Evolutionary conservation across 306 rosid genomes (phyloP), one percentile per base, ranked within the genome.

Genomic region (Prunus salicina): DNA sequence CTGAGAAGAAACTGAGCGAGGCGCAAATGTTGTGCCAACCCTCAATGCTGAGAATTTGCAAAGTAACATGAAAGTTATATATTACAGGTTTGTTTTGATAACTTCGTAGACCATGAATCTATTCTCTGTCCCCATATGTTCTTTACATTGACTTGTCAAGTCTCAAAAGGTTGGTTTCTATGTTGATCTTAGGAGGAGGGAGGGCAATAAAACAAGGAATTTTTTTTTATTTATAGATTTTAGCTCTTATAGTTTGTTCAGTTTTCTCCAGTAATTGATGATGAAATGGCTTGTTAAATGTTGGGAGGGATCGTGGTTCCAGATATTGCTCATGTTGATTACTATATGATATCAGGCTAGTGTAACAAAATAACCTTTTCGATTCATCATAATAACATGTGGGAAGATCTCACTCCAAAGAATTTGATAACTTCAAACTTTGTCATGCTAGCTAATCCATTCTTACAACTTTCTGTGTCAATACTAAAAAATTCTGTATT

Each of bases 11-110:
- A 84, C 83, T 90, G 67, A 71, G 84, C 80, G 91, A 88, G 15
- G 86, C 83, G 6, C 74, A 63, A 81, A 84, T 79, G 96, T 87
- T 62, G 52, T 90, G 60, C 87, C 90, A 47, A 88, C 89, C 75
- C 90, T 90, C 74, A 92, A 89, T 85, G 88, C 91, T 30, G 99
- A 95, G 86, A 92, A 89, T 84, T 75, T 95, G 93, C 99, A 92
- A 79, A 89, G 86, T 87, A 92, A 95, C 87, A 80, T 92, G 89
- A 95, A 92, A 69, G 68, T 79, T 27, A 87, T 95, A 75, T 88
- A 89, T 82, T 90, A 95, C 93, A 95, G 97, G 99, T 95, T 82
- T 82, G 90, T 76, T 79, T 64, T 30, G 14, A 22, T 49, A 16
- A 38, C 41, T 32, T 51, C 53, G 16, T 25, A 18, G 27, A 58